phyloP scores from a whole-genome alignment of 2,329 filamentous ascomycete genomes.

The Mariannaea elegans region DNA sequence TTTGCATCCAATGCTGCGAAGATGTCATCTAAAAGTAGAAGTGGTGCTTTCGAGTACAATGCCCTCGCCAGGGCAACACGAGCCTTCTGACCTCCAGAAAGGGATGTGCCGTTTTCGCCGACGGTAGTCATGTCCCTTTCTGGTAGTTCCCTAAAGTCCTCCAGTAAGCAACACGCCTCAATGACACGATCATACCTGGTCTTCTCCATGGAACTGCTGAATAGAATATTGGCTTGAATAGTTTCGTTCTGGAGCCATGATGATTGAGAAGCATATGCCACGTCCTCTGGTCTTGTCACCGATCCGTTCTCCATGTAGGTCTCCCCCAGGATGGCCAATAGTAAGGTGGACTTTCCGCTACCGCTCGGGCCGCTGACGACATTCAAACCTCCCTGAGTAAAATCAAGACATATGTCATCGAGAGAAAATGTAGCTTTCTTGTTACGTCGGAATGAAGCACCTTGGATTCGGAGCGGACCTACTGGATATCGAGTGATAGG shows the following conservation, averaged over 20 bases:
- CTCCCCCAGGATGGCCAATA: constrained; percentile 64
- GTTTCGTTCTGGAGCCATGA: constrained; percentile 67
- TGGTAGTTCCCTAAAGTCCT: constrained; percentile 61
- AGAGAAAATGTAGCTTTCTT: constrained; percentile 61
- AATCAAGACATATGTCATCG: constrained; percentile 58
- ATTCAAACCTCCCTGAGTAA: constrained; percentile 63
- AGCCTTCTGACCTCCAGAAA: constrained; percentile 66
- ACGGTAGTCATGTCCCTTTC: constrained; percentile 61
- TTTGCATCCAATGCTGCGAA: constrained; percentile 68
- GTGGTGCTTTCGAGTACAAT: constrained; percentile 63
- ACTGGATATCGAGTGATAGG: constrained; percentile 58
- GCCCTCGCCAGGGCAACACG: constrained; percentile 65
- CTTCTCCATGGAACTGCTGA: constrained; percentile 60
- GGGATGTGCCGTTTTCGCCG: constrained; percentile 63
- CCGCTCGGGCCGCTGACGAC: constrained; percentile 64
- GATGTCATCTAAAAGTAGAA: constrained; percentile 67
- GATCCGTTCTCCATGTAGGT: constrained; percentile 58
- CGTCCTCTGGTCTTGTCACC: constrained; percentile 59
- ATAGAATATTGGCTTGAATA: constrained; percentile 64
- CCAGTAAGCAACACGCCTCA: constrained; percentile 61
- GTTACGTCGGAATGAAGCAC: constrained; percentile 59
- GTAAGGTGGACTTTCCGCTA: constrained; percentile 65
- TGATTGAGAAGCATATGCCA: constrained; percentile 66
- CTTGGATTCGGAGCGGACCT: constrained; percentile 57
- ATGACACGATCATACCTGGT: constrained; percentile 64